Conservation (phyloP, 75 land plant species). For the Cunninghamia lanceolata region DNA sequence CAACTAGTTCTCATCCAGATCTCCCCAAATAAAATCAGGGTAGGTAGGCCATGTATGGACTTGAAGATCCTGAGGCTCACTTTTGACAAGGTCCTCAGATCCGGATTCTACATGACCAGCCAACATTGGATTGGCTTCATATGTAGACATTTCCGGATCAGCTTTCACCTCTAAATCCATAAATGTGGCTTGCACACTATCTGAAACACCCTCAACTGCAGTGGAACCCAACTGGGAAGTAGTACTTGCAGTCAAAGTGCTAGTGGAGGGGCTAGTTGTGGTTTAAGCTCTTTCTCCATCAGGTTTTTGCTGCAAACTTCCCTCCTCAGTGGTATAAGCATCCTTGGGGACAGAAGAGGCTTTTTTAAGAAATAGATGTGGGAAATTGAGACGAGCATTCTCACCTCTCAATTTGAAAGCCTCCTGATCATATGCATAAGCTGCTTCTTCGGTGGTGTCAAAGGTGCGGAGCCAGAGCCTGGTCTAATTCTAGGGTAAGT, state of each 20-base stretch:
- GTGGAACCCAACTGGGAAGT: not conserved
- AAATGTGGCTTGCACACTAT: not conserved
- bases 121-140: slow-evolving; percentile 1
- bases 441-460: slow-evolving; percentile 70
- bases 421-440: slow-evolving; percentile 60
- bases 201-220: slow-evolving; percentile 2
- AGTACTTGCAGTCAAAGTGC: slow-evolving; percentile 9
- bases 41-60: slow-evolving; percentile 7
- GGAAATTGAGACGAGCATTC: slow-evolving; percentile 67
- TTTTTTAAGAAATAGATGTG: slow-evolving; percentile 37
- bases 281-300: slow-evolving; percentile 1
- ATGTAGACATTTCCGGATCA: not conserved
- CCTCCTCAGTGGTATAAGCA: not conserved
- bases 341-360: not conserved
- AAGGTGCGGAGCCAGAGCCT: slow-evolving; percentile 76
- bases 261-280: slow-evolving; percentile 5
- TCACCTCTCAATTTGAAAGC: slow-evolving; percentile 50
- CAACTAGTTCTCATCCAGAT: slow-evolving; percentile 12
- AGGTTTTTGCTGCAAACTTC: slow-evolving; percentile 6
- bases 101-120: not conserved
- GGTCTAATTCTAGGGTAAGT: slow-evolving; percentile 60
- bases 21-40: not conserved
- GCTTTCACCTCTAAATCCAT: not conserved
- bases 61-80: slow-evolving; percentile 6
- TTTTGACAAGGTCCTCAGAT: not conserved